Percentiles rank a stretch among this genome's conserved stretches.
phyloP scores from a whole-genome alignment of 1,139 yeast species.

The Suhomyces kunorum region DNA sequence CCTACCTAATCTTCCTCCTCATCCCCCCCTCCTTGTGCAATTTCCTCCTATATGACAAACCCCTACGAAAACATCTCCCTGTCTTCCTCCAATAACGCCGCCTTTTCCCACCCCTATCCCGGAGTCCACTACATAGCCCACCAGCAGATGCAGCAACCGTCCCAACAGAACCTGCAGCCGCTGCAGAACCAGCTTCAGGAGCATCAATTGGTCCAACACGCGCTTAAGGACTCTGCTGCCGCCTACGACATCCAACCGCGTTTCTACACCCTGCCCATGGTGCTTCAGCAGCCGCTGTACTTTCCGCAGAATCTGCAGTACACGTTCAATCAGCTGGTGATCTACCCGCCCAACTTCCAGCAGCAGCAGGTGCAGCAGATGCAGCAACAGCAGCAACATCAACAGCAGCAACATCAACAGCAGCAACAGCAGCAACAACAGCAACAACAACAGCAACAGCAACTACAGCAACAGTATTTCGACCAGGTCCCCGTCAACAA shows the following conservation, averaged over 20 bases:
- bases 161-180: constrained; percentile 11
- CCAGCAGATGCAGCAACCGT: constrained; percentile 14
- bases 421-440: constrained; percentile 14
- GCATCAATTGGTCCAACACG: constrained; percentile 12
- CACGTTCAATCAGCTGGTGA: constrained; percentile 21
- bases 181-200: constrained; percentile 11
- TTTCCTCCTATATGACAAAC: constrained; percentile 6
- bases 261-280: constrained; percentile 24
- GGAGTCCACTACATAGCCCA: constrained; percentile 10
- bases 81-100: constrained; percentile 3
- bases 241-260: constrained; percentile 22
- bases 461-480: constrained; percentile 15
- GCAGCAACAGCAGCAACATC: constrained; percentile 8
- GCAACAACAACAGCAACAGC: constrained; percentile 13
- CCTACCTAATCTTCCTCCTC: not conserved
- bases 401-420: constrained; percentile 12
- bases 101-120: constrained; percentile 9
- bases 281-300: constrained; percentile 25
- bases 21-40: not conserved
- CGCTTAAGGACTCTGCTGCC: constrained; percentile 11
- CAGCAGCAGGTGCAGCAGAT: constrained; percentile 11
- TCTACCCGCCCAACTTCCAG: constrained; percentile 20
- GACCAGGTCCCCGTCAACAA: constrained; percentile 22
- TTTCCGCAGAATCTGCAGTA: constrained; percentile 22
- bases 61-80: constrained; percentile 7